These are phyloP conservation scores for Boehmeria nivea DNA, from an alignment of 306 rosid genomes.

Conservation along the genomic window DNA sequence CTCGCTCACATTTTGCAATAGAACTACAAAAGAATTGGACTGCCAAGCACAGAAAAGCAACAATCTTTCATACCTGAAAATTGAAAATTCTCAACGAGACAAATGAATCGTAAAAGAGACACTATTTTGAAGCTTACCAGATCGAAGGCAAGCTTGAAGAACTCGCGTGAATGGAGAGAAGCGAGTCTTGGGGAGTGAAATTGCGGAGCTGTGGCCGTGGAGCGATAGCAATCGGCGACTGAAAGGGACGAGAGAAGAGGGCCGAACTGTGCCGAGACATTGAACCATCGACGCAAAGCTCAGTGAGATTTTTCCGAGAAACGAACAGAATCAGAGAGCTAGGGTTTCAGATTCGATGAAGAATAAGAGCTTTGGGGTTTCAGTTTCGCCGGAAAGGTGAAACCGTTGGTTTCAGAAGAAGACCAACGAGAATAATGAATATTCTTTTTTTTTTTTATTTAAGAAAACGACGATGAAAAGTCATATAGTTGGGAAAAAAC, in stretches of 20 bases:
- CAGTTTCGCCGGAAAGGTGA: too few species aligned
- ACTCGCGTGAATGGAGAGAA: conserved; percentile 34
- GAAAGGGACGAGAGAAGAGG: conserved; percentile 34
- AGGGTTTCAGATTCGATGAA: not conserved
- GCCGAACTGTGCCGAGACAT: conserved; percentile 45
- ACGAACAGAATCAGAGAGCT: not conserved
- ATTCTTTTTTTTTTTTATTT: not conserved
- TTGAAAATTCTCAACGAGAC: not conserved
- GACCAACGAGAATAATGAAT: not conserved
- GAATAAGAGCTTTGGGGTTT: not conserved
- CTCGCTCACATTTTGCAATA: too few species aligned
- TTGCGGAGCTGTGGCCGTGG: conserved; percentile 24
- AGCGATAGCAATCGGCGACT: conserved; percentile 30
- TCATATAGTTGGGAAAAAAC: too few species aligned
- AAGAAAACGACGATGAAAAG: not conserved
- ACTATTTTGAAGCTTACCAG: conserved; percentile 32
- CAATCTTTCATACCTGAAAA: too few species aligned
- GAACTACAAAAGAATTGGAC: too few species aligned
- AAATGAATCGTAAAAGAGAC: not conserved
- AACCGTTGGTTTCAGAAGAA: not conserved
- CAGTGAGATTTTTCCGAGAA: not conserved
- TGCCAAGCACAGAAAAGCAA: not conserved
- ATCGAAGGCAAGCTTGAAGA: conserved; percentile 35
- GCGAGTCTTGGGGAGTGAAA: conserved; percentile 28
- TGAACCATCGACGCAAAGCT: conserved; percentile 30